Evolutionary conservation across 2,329 filamentous ascomycete species (phyloP).

Genomic region (Phaeosphaeria sp.): DNA sequence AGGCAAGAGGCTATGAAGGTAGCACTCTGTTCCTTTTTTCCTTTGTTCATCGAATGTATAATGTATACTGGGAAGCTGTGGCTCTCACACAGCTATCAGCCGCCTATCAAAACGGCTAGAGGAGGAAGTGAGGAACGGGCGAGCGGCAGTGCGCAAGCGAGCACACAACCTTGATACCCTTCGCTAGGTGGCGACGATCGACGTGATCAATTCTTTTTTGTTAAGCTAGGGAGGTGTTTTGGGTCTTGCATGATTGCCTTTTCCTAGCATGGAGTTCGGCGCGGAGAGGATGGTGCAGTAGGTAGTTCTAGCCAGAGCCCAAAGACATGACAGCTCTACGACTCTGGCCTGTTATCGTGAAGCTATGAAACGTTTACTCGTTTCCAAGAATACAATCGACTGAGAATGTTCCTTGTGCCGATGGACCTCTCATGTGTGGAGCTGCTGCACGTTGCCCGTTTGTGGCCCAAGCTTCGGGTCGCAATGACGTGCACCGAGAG

Average conservation of each 20-base stretch:
- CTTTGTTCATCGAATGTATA: conserved; percentile 20
- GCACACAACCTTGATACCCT: conserved; percentile 3
- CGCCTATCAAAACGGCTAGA: background rate
- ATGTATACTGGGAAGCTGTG: conserved; percentile 26
- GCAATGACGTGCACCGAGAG: conserved; percentile 24
- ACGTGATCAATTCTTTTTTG: conserved; percentile 14
- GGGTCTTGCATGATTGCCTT: conserved; percentile 6
- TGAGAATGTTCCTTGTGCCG: background rate
- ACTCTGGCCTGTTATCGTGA: background rate
- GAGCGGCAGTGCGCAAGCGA: background rate
- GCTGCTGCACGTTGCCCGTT: conserved; percentile 4
- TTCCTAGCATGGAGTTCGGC: conserved; percentile 5
- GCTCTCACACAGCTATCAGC: conserved; percentile 7
- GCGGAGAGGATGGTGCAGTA: background rate
- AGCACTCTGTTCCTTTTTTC: background rate
- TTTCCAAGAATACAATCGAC: background rate
- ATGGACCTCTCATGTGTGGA: conserved; percentile 15
- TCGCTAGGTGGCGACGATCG: conserved; percentile 2
- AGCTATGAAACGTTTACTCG: background rate
- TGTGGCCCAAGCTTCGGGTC: conserved; percentile 7
- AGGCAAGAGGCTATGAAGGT: conserved; percentile 73
- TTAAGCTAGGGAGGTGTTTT: conserved; percentile 6
- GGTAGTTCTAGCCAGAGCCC: background rate
- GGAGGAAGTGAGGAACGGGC: background rate
- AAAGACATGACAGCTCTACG: background rate